Conservation (phyloP, 225 moss, liverwort and hornwort species). For the Marchantia paleacea region DNA sequence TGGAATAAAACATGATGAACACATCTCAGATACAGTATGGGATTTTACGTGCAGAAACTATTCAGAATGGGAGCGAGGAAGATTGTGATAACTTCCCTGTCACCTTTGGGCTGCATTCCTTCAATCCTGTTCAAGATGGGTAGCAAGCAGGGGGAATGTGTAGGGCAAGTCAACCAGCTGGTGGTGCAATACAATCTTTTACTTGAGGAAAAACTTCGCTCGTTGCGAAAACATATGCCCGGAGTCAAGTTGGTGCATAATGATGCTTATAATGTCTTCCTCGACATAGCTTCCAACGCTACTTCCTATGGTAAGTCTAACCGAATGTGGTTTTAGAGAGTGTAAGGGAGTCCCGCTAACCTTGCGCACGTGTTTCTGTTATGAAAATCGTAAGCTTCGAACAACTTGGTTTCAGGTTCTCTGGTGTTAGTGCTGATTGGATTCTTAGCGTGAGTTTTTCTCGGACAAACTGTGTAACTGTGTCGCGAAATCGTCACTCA, state of each 20-base stretch:
- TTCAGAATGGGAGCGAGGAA: conserved; percentile 69
- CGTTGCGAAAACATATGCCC: conserved; percentile 53
- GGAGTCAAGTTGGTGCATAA: conserved; percentile 42
- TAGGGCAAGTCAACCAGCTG: conserved; percentile 42
- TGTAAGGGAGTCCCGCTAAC: no score
- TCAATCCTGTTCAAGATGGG: conserved; percentile 47
- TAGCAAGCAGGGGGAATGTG: conserved; percentile 54
- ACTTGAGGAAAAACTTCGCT: conserved; percentile 36
- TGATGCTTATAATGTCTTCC: conserved; percentile 40
- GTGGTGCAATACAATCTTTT: conserved; percentile 52
- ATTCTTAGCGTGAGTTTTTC: no score
- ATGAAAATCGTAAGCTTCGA: no score
- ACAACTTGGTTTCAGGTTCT: no score
- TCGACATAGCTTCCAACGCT: conserved; percentile 21
- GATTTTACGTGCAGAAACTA: neutral
- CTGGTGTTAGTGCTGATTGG: no score
- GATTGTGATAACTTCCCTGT: conserved; percentile 58
- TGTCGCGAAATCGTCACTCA: no score
- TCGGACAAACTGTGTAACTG: no score
- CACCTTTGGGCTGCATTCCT: conserved; percentile 76
- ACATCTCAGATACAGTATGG: no score
- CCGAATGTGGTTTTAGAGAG: no score
- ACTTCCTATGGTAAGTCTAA: conserved; percentile 12
- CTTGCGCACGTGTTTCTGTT: no score
- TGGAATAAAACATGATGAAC: no score